phyloP scores from a whole-genome alignment of 148 eudicot genomes.

The Oxyria digyna region DNA sequence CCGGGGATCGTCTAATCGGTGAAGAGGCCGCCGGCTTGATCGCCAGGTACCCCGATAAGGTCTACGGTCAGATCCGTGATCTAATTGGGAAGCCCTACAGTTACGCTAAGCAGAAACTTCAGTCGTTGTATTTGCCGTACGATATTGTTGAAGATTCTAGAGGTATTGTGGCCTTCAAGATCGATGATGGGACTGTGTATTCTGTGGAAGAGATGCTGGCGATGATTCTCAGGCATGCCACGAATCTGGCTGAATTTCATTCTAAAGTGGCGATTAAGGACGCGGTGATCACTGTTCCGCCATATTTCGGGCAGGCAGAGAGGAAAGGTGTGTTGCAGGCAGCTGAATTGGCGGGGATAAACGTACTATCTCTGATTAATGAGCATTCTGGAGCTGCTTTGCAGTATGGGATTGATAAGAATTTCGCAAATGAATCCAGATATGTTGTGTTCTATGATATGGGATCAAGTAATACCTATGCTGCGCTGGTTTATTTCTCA shows the following conservation, averaged over 20 bases:
- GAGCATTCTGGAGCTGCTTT: constrained; percentile 91
- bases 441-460: constrained; percentile 83
- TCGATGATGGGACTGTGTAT: constrained; percentile 52
- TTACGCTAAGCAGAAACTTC: constrained; percentile 18
- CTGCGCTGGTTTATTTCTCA: constrained; percentile 85
- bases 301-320: constrained; percentile 83
- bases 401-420: constrained; percentile 98
- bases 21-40: constrained; percentile 69
- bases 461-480: constrained; percentile 86
- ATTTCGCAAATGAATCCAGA: constrained; percentile 75
- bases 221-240: constrained; percentile 51
- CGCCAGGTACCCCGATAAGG: constrained; percentile 79
- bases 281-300: constrained; percentile 85
- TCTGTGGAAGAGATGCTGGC: constrained; percentile 82
- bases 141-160: constrained; percentile 39
- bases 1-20: constrained; percentile 58
- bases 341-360: constrained; percentile 71
- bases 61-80: constrained; percentile 63
- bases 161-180: constrained; percentile 41
- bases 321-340: constrained; percentile 70
- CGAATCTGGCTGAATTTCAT: constrained; percentile 67
- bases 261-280: constrained; percentile 55
- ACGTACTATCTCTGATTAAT: constrained; percentile 71
- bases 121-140: constrained; percentile 42
- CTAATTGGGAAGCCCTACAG: constrained; percentile 47